Evolutionary conservation across 768 basidiomycete species (phyloP).

Genomic region (Amanita subjunquillea): DNA sequence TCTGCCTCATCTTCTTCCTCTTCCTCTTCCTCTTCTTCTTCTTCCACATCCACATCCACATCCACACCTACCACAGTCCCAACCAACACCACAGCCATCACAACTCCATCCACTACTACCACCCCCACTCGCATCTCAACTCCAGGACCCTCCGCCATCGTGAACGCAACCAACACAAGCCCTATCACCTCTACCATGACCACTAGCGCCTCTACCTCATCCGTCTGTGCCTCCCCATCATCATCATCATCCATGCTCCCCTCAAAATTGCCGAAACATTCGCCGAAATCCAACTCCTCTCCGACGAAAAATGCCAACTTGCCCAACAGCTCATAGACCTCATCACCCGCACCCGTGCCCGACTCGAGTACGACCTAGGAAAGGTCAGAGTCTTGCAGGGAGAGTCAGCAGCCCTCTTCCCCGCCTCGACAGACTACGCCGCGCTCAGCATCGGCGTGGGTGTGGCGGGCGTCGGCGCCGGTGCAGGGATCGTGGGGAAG

Average conservation of each 20-base stretch:
- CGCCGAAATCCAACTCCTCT: conserved; percentile 33
- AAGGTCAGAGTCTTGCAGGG: conserved; percentile 38
- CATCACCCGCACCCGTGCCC: conserved; percentile 33
- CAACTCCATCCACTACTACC: conserved; percentile 23
- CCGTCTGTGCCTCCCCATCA: conserved; percentile 10
- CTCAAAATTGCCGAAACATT: conserved; percentile 34
- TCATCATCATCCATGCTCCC: conserved; percentile 21
- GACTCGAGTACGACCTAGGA: conserved; percentile 39
- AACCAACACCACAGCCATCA: neutral
- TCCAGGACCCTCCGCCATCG: neutral
- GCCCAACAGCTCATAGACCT: conserved; percentile 40
- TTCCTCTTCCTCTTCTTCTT: conserved; percentile 7
- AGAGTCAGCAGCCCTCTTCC: conserved; percentile 14
- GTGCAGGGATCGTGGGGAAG: neutral
- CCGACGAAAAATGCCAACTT: conserved; percentile 34
- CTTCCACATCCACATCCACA: conserved; percentile 16
- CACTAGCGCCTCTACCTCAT: conserved; percentile 18
- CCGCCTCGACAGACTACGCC: conserved; percentile 15
- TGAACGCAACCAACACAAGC: conserved; percentile 9
- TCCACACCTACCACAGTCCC: neutral
- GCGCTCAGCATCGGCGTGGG: conserved; percentile 5
- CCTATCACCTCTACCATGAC: conserved; percentile 10
- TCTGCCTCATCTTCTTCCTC: conserved; percentile 6
- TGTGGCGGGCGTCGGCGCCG: neutral
- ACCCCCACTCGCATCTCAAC: conserved; percentile 25